These are phyloP conservation scores for Ustilago curta DNA, from an alignment of 1,284 basidiomycete species.

Conservation along the genomic window DNA sequence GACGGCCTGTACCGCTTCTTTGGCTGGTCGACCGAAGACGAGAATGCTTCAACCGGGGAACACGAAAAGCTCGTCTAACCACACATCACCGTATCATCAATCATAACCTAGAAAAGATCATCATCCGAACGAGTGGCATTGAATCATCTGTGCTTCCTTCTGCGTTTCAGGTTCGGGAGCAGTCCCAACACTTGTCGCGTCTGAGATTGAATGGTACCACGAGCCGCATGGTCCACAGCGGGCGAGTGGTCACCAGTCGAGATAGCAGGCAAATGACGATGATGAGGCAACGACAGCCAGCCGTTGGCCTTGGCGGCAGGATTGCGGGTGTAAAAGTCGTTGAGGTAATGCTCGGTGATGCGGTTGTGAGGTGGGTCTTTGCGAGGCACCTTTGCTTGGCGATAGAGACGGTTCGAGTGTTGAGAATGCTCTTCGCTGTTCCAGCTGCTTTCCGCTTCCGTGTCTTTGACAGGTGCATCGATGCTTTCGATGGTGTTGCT, in stretches of 20 bases:
- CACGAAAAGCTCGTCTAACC: slow-evolving; percentile 18
- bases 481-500: background rate
- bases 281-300: slow-evolving; percentile 38
- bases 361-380: background rate
- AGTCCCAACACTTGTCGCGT: background rate
- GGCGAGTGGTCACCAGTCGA: no score
- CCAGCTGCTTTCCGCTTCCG: slow-evolving; percentile 9
- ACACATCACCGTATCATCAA: background rate
- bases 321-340: slow-evolving; percentile 34
- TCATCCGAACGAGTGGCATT: background rate
- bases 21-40: slow-evolving; percentile 20
- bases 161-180: background rate
- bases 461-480: background rate
- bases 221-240: slow-evolving; percentile 1
- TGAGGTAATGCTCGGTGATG: slow-evolving; percentile 1
- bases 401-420: slow-evolving; percentile 16
- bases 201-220: slow-evolving; percentile 4
- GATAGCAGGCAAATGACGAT: slow-evolving; percentile 5
- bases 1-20: slow-evolving; percentile 40
- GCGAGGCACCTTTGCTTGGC: background rate
- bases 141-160: background rate
- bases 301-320: slow-evolving; percentile 38
- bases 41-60: background rate
- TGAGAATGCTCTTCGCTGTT: slow-evolving; percentile 22
- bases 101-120: background rate